phyloP scores from a whole-genome alignment of 768 basidiomycete species.

The Amanita brunnescens region DNA sequence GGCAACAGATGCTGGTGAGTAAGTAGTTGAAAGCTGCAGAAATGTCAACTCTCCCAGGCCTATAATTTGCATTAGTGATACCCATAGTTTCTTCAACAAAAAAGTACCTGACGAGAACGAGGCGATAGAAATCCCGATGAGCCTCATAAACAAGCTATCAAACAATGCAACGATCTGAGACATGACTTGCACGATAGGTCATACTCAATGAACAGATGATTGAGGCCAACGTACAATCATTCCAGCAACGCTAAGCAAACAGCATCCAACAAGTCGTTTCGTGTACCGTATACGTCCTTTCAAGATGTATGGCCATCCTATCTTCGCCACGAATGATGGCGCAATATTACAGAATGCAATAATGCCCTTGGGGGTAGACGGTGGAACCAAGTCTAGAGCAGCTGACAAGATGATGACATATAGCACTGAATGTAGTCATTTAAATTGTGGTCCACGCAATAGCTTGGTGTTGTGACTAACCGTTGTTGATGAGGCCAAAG shows the following conservation, averaged over 20 bases:
- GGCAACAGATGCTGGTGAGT: constrained; percentile 54
- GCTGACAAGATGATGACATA: constrained; percentile 97
- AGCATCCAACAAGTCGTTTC: constrained; percentile 68
- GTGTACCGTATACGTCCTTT: constrained; percentile 81
- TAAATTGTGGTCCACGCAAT: neutral
- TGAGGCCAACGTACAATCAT: constrained; percentile 65
- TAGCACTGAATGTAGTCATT: constrained; percentile 43
- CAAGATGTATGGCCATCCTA: constrained; percentile 87
- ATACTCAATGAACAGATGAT: neutral
- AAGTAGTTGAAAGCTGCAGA: constrained; percentile 85
- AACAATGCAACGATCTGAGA: constrained; percentile 70
- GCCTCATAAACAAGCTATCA: constrained; percentile 52
- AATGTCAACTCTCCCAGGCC: constrained; percentile 94
- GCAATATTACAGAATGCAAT: constrained; percentile 94
- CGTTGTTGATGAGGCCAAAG: constrained; percentile 91
- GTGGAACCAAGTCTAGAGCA: constrained; percentile 88
- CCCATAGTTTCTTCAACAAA: neutral
- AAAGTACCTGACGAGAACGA: constrained; percentile 75
- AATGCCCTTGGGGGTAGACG: constrained; percentile 88
- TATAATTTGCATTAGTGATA: constrained; percentile 18
- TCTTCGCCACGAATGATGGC: constrained; percentile 78
- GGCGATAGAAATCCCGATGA: constrained; percentile 73
- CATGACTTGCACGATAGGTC: neutral
- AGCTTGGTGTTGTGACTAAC: constrained; percentile 24
- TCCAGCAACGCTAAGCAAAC: constrained; percentile 63